Evolutionary conservation across 352 stramenopile species (phyloP), one percentile per base, ranked within the genome.

Genomic region (Phytophthora pini): DNA sequence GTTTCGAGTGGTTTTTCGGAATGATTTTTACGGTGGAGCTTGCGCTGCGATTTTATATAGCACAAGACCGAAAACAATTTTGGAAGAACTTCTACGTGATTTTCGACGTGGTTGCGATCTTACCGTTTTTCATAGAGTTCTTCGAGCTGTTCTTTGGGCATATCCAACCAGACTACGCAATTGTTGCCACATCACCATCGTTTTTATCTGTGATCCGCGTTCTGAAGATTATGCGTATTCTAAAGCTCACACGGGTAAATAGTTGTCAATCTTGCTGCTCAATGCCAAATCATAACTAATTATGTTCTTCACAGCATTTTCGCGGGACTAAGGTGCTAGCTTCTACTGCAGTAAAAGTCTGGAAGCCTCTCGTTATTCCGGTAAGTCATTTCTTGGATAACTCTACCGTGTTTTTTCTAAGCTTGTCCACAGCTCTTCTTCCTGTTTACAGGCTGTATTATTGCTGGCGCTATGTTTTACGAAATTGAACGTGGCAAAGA

Each of bases 401-500:
- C 10, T 40, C 41, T 36, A 5, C n/a, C 5, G 40, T 27, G 22
- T 29, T 11, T 55, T 57, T 26, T 36, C n/a, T 31, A 41, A 39
- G 15, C 45, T 52, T 45, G 20, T 5, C 8, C 46, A 11, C 41
- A 93, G 85, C 69, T 92, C 26, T 92, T 92, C 51, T 94, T 94
- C 55, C 58, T 94, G 20, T 80, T 94, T 47, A 78, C 74, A 22
- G 80, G 81, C 1, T 90, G 81, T 65, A 79, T 91, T 26, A 71
- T 90, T 49, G 70, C 81, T 6, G 83, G 72, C 5, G 83, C 85
- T 11, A 53, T 87, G 4, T 88, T 88, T 60, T 94, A 89, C 58
- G 85, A 94, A 51, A 78, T 91, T 31, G 85, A 94, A 53, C 83
- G 85, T 7, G 86, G 86, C 15, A 92, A 48, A 11, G 74, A 83